Percentiles rank a stretch among this genome's conserved stretches.
phyloP scores from a whole-genome alignment of 257 asterid species.

The Ehretia macrophylla region DNA sequence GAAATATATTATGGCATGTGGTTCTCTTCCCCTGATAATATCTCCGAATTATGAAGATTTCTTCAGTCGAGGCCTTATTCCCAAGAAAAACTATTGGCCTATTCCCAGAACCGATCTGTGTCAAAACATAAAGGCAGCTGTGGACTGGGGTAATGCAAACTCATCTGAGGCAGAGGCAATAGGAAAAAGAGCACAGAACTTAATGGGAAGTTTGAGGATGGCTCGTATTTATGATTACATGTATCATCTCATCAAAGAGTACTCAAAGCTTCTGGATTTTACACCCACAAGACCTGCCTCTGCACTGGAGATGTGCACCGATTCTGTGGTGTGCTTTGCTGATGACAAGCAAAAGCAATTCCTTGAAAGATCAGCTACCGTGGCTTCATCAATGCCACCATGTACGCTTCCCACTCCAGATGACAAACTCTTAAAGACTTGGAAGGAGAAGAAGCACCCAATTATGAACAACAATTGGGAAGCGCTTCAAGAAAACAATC shows the following conservation, averaged over 20 bases:
- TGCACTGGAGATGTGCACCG: conserved; percentile 40
- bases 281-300: conserved; percentile 44
- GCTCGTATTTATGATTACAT: conserved; percentile 64
- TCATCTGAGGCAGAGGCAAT: conserved; percentile 50
- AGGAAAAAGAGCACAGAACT: conserved; percentile 58
- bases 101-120: conserved; percentile 41
- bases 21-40: conserved; percentile 54
- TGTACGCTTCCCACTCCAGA: conserved; percentile 34
- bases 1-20: conserved; percentile 68
- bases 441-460: neutral
- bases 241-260: conserved; percentile 52
- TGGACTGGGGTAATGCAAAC: conserved; percentile 65
- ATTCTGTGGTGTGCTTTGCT: conserved; percentile 59
- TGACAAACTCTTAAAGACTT: neutral
- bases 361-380: conserved; percentile 34
- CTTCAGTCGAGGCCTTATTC: conserved; percentile 56
- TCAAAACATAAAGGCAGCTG: conserved; percentile 41
- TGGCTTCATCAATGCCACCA: conserved; percentile 36
- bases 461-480: too few relatives aligned
- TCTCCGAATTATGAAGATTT: conserved; percentile 53
- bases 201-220: conserved; percentile 53
- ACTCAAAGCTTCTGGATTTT: conserved; percentile 53
- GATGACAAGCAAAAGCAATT: conserved; percentile 42
- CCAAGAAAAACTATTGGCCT: conserved; percentile 36
- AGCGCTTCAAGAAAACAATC: too few relatives aligned